Conservation (phyloP, 495 filamentous ascomycete species). For the Talaromyces borbonicus region DNA sequence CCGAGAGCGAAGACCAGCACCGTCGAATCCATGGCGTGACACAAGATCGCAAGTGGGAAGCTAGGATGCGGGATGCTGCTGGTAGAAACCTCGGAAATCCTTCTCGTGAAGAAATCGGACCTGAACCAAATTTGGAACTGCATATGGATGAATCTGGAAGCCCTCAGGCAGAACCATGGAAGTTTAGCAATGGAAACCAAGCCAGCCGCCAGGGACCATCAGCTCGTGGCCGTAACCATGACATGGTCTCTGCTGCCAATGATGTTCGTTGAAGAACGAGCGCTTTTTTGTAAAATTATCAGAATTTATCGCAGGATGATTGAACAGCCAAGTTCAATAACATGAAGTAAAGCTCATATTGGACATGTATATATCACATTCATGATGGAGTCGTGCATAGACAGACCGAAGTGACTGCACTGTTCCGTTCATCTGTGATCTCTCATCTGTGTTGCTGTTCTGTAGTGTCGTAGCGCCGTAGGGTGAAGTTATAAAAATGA, state of each 20-base stretch:
- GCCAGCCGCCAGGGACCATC: slow-evolving; percentile 9
- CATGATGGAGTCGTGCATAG: no score
- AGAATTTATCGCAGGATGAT: neutral
- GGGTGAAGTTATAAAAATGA: no score
- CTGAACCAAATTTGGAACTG: slow-evolving; percentile 20
- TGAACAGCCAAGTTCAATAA: no score
- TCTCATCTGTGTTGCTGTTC: no score
- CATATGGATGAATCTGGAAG: slow-evolving; percentile 26
- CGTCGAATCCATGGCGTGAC: slow-evolving; percentile 15
- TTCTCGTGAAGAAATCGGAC: slow-evolving; percentile 11
- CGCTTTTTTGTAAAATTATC: no score
- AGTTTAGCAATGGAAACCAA: slow-evolving; percentile 16
- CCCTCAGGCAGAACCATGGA: slow-evolving; percentile 21
- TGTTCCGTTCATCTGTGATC: no score
- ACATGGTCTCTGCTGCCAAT: slow-evolving; percentile 8
- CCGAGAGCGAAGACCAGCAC: slow-evolving; percentile 15
- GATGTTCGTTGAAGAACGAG: slow-evolving; percentile 4
- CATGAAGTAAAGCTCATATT: no score
- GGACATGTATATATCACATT: no score
- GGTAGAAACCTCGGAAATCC: slow-evolving; percentile 9
- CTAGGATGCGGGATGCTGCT: slow-evolving; percentile 8
- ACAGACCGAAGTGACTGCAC: no score
- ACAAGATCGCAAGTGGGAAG: slow-evolving; percentile 14
- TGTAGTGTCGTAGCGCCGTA: no score
- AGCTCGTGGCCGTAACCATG: neutral